phyloP scores from a whole-genome alignment of 441 rosid genomes.

The Sinapis alba region DNA sequence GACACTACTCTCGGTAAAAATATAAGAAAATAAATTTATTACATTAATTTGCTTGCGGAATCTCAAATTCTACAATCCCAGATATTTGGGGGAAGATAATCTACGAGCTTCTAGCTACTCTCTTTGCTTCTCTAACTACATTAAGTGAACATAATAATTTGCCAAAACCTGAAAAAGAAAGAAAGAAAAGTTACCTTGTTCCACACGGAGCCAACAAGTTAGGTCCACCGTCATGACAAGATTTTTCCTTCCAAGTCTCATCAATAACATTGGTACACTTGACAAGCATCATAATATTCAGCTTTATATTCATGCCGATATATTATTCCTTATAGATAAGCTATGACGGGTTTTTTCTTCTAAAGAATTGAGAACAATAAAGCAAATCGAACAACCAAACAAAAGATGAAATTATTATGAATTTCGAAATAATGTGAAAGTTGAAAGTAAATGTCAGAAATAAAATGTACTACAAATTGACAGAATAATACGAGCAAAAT shows the following conservation, averaged over 20 bases:
- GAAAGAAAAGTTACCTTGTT: slow-evolving; percentile 14
- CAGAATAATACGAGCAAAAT: background rate
- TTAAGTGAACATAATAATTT: background rate
- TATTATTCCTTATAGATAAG: background rate
- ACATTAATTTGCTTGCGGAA: background rate
- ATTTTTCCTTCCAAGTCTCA: slow-evolving; percentile 23
- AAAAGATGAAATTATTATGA: background rate
- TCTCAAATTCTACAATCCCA: background rate
- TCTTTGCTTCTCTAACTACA: background rate
- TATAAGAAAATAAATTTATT: background rate
- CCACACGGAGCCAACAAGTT: slow-evolving; percentile 23
- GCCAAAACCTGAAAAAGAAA: background rate
- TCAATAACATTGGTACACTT: slow-evolving; percentile 17
- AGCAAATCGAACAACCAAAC: background rate
- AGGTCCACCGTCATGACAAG: slow-evolving; percentile 33
- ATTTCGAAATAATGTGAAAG: background rate
- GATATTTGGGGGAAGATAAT: background rate
- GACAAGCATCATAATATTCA: slow-evolving; percentile 23
- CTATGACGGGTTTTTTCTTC: background rate
- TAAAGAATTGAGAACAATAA: background rate
- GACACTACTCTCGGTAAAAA: background rate
- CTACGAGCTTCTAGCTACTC: background rate
- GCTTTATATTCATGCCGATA: slow-evolving; percentile 1
- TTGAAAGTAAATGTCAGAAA: background rate
- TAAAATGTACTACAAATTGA: background rate